Evolutionary conservation across 1,139 yeast species (phyloP).

Genomic region (Sugiyamaella pinicola): DNA sequence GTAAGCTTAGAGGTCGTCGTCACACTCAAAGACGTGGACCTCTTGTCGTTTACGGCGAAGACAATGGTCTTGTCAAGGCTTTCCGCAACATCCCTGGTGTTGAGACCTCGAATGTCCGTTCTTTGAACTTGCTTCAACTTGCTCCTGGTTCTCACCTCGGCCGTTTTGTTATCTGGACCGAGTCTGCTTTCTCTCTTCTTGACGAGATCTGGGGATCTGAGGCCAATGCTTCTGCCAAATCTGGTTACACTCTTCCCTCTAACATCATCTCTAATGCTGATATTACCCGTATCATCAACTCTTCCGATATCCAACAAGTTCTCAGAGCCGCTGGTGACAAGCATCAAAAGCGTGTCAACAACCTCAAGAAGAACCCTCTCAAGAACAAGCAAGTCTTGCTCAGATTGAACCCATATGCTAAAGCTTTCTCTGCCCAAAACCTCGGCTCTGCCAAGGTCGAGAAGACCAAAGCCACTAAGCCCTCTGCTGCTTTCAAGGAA

Average conservation of each 20-base stretch:
- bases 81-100: constrained; percentile 99
- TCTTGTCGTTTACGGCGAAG: constrained; percentile 96
- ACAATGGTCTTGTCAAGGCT: constrained; percentile 97
- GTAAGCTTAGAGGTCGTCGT: constrained; percentile 99
- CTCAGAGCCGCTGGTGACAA: constrained; percentile 96
- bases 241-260: constrained; percentile 89
- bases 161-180: constrained; percentile 99
- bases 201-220: constrained; percentile 98
- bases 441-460: constrained; percentile 83
- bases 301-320: constrained; percentile 97
- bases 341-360: constrained; percentile 91
- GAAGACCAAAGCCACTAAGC: constrained; percentile 44
- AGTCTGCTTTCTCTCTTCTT: constrained; percentile 94
- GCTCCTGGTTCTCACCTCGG: constrained; percentile 99
- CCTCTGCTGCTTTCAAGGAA: constrained; percentile 34
- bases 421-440: constrained; percentile 91
- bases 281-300: constrained; percentile 96
- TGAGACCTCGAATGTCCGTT: constrained; percentile 90
- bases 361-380: constrained; percentile 99
- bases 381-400: constrained; percentile 98
- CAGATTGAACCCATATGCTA: constrained; percentile 99
- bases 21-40: constrained; percentile 99
- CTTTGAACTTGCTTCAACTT: constrained; percentile 95
- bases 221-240: constrained; percentile 79
- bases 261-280: constrained; percentile 96